phyloP scores from a whole-genome alignment of 139 green algal genomes.

The Chlorella sp. region DNA sequence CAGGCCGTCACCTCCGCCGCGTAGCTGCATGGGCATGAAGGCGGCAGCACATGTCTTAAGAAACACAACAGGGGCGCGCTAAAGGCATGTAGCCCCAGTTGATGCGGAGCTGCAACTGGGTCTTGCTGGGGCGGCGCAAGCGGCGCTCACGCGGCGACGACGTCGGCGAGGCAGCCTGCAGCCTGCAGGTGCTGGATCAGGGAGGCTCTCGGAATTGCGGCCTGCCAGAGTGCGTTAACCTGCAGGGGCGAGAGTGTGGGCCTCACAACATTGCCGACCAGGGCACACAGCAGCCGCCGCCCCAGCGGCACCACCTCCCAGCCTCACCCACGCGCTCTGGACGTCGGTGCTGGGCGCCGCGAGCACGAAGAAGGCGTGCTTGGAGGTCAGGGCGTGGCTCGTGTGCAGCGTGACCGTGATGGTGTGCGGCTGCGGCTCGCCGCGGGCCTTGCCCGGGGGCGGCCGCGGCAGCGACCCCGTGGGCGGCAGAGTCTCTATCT shows the following conservation, averaged over 20 bases:
- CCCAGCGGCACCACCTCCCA: not conserved
- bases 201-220: conserved; percentile 16
- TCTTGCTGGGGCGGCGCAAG: not conserved
- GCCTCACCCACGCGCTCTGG: conserved; percentile 10
- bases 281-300: not conserved
- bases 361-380: conserved; percentile 32
- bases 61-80: not conserved
- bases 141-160: conserved; percentile 1
- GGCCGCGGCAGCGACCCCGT: not conserved
- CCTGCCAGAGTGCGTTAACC: conserved; percentile 19
- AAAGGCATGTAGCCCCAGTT: not conserved
- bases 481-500: conserved; percentile 25
- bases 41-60: too few relatives aligned
- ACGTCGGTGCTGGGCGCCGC: conserved; percentile 1
- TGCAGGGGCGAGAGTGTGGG: not conserved
- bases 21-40: too few relatives aligned
- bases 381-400: conserved; percentile 4
- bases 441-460: not conserved
- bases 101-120: not conserved
- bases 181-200: conserved; percentile 3
- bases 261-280: not conserved
- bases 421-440: not conserved
- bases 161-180: conserved; percentile 8
- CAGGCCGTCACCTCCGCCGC: not conserved
- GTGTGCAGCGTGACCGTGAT: conserved; percentile 32